Percentiles rank a stretch among this genome's conserved stretches.
Evolutionary conservation across 768 basidiomycete genomes (phyloP).

Genomic region (Lentinula raphanica): DNA sequence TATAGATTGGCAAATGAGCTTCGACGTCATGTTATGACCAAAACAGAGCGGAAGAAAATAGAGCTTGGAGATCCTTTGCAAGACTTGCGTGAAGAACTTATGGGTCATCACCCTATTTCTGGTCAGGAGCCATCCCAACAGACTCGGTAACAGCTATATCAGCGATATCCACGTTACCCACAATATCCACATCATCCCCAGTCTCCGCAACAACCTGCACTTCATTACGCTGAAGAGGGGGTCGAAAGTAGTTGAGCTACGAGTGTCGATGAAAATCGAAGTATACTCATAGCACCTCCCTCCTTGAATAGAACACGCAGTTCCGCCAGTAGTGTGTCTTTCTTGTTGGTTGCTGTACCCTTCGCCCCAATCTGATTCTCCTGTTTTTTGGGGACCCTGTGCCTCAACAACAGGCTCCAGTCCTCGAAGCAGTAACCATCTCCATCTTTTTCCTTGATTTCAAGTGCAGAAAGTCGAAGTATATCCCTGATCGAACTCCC

Average conservation of each 20-base stretch:
- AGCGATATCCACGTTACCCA: conserved; percentile 13
- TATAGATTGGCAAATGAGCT: conserved; percentile 53
- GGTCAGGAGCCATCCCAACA: not conserved
- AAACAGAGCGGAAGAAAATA: conserved; percentile 57
- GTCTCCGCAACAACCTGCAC: not conserved
- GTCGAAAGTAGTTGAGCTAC: conserved; percentile 4
- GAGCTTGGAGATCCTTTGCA: conserved; percentile 63
- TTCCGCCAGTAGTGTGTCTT: conserved; percentile 39
- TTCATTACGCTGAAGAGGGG: not conserved
- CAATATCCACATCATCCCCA: not conserved
- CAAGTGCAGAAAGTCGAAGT: conserved; percentile 21
- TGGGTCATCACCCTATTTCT: conserved; percentile 37
- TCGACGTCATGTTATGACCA: conserved; percentile 45
- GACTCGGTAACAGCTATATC: conserved; percentile 7
- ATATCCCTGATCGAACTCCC: conserved; percentile 17
- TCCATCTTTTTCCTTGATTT: conserved; percentile 18
- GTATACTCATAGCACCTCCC: not conserved
- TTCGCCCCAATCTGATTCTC: conserved; percentile 14
- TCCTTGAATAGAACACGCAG: conserved; percentile 32
- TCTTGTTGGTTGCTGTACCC: conserved; percentile 29
- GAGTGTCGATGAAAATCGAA: not conserved
- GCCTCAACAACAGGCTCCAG: conserved; percentile 16
- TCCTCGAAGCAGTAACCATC: conserved; percentile 11
- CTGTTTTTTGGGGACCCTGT: conserved; percentile 3
- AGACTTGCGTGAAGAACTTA: conserved; percentile 64